Percentiles rank a stretch among this genome's conserved stretches.
Evolutionary conservation across 257 asterid species (phyloP).

Genomic region (Rehmannia glutinosa): DNA sequence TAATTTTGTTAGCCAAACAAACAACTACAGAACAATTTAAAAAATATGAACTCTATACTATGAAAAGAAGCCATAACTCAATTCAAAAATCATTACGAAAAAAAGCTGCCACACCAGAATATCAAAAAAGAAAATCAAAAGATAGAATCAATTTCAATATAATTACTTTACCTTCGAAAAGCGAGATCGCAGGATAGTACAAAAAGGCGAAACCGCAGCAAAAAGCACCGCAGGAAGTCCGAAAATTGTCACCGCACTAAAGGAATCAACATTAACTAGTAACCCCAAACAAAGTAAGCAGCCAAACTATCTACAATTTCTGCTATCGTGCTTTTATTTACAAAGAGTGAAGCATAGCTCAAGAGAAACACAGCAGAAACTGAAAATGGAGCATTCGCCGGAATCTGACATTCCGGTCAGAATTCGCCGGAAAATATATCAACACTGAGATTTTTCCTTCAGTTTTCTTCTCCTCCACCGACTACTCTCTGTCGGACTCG

Average conservation of each 20-base stretch:
- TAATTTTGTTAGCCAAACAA: not conserved
- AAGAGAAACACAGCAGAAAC: no score
- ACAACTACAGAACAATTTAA: not conserved
- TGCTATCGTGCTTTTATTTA: not conserved
- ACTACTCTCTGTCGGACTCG: conserved; percentile 42
- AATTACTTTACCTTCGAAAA: conserved; percentile 33
- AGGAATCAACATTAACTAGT: not conserved
- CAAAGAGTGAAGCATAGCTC: not conserved
- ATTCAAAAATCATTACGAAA: conserved; percentile 11
- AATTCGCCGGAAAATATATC: conserved; percentile 10
- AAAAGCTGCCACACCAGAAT: conserved; percentile 23
- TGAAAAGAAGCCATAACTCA: not conserved
- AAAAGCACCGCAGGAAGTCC: conserved; percentile 14
- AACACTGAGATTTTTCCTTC: conserved; percentile 9
- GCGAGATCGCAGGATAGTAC: conserved; percentile 33
- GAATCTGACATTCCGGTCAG: conserved; percentile 17
- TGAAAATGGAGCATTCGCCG: not conserved
- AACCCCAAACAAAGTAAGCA: conserved; percentile 6
- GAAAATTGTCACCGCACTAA: not conserved
- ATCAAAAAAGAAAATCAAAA: conserved; percentile 12
- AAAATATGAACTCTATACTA: not conserved
- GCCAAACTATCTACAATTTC: not conserved
- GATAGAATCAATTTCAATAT: conserved; percentile 10
- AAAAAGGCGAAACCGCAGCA: conserved; percentile 16
- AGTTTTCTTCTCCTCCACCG: conserved; percentile 2